Conservation (phyloP, 2,329 filamentous ascomycete genomes). For the Neofusicoccum sp. region DNA sequence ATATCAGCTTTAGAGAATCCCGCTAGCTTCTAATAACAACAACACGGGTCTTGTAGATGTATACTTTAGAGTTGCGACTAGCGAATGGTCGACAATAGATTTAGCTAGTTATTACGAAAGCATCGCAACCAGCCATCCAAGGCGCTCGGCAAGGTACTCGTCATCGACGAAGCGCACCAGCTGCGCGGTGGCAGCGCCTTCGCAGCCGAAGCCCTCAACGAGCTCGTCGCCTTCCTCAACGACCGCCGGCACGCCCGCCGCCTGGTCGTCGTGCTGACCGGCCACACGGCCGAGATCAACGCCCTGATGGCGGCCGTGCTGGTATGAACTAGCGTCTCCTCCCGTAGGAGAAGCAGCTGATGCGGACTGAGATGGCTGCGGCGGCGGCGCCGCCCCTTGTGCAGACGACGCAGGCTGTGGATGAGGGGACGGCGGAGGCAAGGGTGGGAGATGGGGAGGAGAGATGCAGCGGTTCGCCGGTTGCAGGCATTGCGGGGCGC, state of each 20-base stretch:
- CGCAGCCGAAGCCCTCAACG: constrained; percentile 58
- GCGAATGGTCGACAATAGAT: constrained; percentile 22
- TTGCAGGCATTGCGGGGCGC: no score
- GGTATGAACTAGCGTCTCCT: neutral
- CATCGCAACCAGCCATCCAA: constrained; percentile 54
- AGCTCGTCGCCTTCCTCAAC: constrained; percentile 55
- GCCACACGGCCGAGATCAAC: constrained; percentile 69
- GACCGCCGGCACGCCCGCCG: constrained; percentile 61
- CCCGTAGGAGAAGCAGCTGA: neutral
- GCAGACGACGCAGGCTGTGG: constrained; percentile 6
- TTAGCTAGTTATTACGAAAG: constrained; percentile 24
- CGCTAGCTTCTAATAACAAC: neutral
- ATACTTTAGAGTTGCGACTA: constrained; percentile 22
- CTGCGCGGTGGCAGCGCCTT: constrained; percentile 58
- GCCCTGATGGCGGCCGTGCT: constrained; percentile 48
- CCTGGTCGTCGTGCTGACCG: constrained; percentile 68
- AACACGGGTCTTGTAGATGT: constrained; percentile 18
- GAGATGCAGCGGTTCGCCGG: no score
- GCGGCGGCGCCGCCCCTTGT: neutral
- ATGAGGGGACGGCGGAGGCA: constrained; percentile 40
- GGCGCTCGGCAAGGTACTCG: constrained; percentile 66
- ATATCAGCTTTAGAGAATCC: constrained; percentile 27
- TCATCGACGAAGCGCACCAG: constrained; percentile 73
- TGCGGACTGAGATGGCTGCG: constrained; percentile 22
- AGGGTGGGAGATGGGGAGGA: constrained; percentile 53